Percentiles rank a stretch among this genome's conserved stretches.
phyloP scores from a whole-genome alignment of 1,284 basidiomycete genomes.

The Microbotryum lychnidis-dioicae region DNA sequence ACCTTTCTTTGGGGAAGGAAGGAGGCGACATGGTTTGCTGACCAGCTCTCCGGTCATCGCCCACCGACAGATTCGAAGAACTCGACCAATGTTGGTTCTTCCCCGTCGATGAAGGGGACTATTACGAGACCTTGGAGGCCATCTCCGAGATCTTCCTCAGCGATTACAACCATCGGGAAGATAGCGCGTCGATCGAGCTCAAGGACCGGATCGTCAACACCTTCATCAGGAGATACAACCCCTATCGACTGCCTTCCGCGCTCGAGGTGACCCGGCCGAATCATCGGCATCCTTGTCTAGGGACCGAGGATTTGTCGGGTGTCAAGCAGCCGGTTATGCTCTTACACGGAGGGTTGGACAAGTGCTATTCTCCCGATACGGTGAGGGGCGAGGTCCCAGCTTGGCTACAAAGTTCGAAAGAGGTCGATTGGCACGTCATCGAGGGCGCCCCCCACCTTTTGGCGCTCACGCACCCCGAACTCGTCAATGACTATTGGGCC shows the following conservation, averaged over 20 bases:
- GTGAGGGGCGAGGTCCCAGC: background rate
- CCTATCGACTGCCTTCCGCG: background rate
- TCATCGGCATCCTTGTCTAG: background rate
- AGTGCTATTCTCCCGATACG: slow-evolving; percentile 3
- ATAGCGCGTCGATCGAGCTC: background rate
- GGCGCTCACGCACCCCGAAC: slow-evolving; percentile 6
- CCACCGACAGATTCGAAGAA: background rate
- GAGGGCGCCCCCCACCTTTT: slow-evolving; percentile 13
- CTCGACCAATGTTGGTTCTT: background rate
- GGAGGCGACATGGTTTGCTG: background rate
- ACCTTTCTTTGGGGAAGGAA: background rate
- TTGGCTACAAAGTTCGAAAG: slow-evolving; percentile 3
- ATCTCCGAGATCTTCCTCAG: slow-evolving; percentile 3
- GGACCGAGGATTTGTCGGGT: background rate
- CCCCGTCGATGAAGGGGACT: slow-evolving; percentile 3
- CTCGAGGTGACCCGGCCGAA: background rate
- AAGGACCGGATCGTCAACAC: background rate
- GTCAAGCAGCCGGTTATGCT: too few relatives aligned
- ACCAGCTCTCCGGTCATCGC: background rate
- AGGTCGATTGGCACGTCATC: slow-evolving; percentile 8
- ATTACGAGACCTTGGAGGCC: slow-evolving; percentile 11
- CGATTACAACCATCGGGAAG: background rate
- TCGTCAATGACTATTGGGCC: slow-evolving; percentile 8
- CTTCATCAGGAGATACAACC: background rate
- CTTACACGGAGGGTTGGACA: slow-evolving; percentile 7